Evolutionary conservation across 257 asterid genomes (phyloP), one percentile per base, ranked within the genome.

Genomic region (Solanum etuberosum): DNA sequence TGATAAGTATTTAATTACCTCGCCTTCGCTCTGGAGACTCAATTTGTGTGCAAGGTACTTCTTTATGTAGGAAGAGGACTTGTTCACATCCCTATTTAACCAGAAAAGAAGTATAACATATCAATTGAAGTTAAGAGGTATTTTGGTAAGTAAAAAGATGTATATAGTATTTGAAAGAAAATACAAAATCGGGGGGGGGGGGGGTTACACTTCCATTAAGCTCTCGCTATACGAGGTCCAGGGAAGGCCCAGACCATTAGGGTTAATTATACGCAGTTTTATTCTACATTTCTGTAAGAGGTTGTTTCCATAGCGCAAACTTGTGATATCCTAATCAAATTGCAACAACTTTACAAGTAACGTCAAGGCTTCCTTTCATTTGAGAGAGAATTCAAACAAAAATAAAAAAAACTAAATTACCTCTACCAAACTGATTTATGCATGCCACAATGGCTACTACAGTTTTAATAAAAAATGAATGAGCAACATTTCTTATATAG

Each of bases 11-110:
- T 29, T 67, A 67, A 29, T 6, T 86, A 89, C 90, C 88, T 88
- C 89, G 0, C 86, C 67, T 68, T 70, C 89, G 15, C 72, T 90
- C n/a, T 14, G 18, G 20, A 88, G 88, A 27, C 32, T 70, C 29
- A 90, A 83, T 51, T 88, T 90, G 15, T 6, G 12, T 31, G 83
- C 87, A 85, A 90, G 73, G 85, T 86, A 90, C 70, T 77, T 77
- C 54, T 54, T 83, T 83, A 86, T 84, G 37, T 7, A 29, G 3
- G 86, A 86, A 40, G 34, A 87, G 1, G 84, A 74, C 82, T 84
- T 54, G 46, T 38, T 67, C 23, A 65, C 61, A 34, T 90, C 86
- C 90, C 92, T 90, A 35, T 38, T 51, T 12, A 13, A 78, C 48
- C 43, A 4, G 6, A 38, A 82, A 71, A 21, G 23, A 71, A 16